Conservation (phyloP, 2,329 filamentous ascomycete genomes). For the Phialocephala sp. region DNA sequence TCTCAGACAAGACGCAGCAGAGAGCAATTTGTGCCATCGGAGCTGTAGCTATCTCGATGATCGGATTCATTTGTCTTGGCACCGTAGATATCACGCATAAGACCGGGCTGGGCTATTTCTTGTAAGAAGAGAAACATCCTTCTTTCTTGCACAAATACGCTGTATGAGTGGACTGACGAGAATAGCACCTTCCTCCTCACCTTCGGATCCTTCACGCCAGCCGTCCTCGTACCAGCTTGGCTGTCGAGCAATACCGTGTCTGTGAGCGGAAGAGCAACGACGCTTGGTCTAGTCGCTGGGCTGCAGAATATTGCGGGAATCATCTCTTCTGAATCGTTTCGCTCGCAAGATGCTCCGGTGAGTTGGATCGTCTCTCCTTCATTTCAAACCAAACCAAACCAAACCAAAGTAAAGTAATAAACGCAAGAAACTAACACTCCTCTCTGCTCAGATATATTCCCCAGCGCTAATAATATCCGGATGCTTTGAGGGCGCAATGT, state of each 20-base stretch:
- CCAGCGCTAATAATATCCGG: constrained; percentile 59
- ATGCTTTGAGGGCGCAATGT: constrained; percentile 15
- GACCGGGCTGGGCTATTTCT: constrained; percentile 51
- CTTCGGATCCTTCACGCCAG: constrained; percentile 24
- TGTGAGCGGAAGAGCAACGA: constrained; percentile 15
- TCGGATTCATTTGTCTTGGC: constrained; percentile 79
- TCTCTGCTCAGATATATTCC: constrained; percentile 55
- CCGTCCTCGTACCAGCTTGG: constrained; percentile 25
- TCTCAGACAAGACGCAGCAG: constrained; percentile 58
- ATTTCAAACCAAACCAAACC: too few relatives aligned
- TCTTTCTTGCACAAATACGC: constrained; percentile 45
- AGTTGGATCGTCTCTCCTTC: not conserved
- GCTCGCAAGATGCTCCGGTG: constrained; percentile 62
- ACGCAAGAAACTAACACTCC: too few relatives aligned
- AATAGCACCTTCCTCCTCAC: constrained; percentile 27
- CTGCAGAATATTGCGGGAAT: constrained; percentile 66
- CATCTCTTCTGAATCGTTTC: constrained; percentile 70
- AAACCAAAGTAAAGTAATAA: too few relatives aligned
- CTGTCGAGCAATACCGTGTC: constrained; percentile 22
- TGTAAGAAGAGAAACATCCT: constrained; percentile 26
- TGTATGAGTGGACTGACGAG: constrained; percentile 49
- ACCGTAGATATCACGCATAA: constrained; percentile 69
- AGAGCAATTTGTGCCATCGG: constrained; percentile 69
- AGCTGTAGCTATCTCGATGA: constrained; percentile 74
- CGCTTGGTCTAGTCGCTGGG: constrained; percentile 17